Evolutionary conservation across 371 early-diverging fungal species (phyloP).

Genomic region (Lichtheimia ramosa): DNA sequence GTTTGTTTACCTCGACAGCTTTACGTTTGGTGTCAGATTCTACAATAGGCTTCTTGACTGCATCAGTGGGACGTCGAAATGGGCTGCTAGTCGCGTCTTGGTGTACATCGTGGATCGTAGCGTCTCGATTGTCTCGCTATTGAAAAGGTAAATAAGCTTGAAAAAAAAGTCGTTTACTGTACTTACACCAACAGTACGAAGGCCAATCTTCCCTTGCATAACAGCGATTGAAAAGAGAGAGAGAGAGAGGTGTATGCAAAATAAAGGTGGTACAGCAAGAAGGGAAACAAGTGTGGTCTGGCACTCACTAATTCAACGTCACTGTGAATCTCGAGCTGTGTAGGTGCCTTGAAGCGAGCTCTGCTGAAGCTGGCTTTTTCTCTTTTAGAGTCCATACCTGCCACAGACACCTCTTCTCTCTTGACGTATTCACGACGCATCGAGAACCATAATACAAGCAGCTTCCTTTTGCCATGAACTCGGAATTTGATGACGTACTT

Average conservation of each 20-base stretch:
- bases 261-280: too few species aligned
- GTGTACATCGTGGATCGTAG: background rate
- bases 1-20: background rate
- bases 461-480: slow-evolving; percentile 29
- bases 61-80: background rate
- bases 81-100: background rate
- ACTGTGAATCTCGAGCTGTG: too few species aligned
- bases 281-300: too few species aligned
- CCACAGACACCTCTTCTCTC: too few species aligned
- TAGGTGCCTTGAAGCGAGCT: too few species aligned
- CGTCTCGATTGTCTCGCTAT: background rate
- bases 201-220: slow-evolving; percentile 4
- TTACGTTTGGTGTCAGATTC: background rate
- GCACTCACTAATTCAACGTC: too few species aligned
- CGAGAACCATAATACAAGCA: background rate
- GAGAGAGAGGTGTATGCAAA: too few species aligned
- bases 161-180: background rate
- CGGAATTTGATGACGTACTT: slow-evolving; percentile 54
- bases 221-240: background rate
- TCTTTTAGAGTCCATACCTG: too few species aligned
- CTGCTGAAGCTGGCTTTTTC: too few species aligned
- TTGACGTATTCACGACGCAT: background rate
- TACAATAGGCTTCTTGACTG: background rate
- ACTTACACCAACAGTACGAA: slow-evolving; percentile 11
- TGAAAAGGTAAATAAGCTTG: background rate